Evolutionary conservation across 306 rosid species (phyloP).

Genomic region (Canavalia ensiformis): DNA sequence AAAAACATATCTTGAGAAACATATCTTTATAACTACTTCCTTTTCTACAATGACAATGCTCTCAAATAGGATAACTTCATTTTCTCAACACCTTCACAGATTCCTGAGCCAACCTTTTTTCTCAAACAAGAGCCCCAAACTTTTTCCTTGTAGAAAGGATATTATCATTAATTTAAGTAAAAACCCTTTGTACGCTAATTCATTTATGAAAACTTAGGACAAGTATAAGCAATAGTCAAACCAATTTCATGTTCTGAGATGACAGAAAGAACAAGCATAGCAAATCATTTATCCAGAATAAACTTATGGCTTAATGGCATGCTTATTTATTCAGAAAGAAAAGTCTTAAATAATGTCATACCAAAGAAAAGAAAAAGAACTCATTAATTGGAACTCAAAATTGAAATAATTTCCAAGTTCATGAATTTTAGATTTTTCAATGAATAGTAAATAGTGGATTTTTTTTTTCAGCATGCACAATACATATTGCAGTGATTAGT

Average conservation of each 20-base stretch:
- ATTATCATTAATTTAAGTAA: background rate
- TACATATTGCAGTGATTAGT: too few relatives aligned
- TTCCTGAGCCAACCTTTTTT: background rate
- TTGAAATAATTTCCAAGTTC: too few relatives aligned
- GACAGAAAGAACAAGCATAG: background rate
- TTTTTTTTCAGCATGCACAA: too few relatives aligned
- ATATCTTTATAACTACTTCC: constrained; percentile 20
- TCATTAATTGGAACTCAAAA: too few relatives aligned
- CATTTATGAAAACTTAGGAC: background rate
- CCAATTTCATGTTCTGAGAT: constrained; percentile 14
- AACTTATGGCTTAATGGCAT: constrained; percentile 2
- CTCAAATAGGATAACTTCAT: background rate
- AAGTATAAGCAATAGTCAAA: background rate
- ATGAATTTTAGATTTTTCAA: too few relatives aligned
- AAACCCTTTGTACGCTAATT: background rate
- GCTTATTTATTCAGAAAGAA: constrained; percentile 31
- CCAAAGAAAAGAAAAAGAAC: constrained; percentile 45
- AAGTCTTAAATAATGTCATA: constrained; percentile 53
- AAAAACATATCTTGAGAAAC: background rate
- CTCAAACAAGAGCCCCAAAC: background rate
- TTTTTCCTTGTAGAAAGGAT: background rate
- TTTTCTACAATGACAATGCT: constrained; percentile 13
- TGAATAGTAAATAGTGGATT: too few relatives aligned
- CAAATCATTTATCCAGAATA: constrained; percentile 6
- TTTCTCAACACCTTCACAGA: constrained; percentile 11